Base-by-base conservation (phyloP, 1,284 basidiomycete genomes). In the Sanghuangporus baumii region DNA sequence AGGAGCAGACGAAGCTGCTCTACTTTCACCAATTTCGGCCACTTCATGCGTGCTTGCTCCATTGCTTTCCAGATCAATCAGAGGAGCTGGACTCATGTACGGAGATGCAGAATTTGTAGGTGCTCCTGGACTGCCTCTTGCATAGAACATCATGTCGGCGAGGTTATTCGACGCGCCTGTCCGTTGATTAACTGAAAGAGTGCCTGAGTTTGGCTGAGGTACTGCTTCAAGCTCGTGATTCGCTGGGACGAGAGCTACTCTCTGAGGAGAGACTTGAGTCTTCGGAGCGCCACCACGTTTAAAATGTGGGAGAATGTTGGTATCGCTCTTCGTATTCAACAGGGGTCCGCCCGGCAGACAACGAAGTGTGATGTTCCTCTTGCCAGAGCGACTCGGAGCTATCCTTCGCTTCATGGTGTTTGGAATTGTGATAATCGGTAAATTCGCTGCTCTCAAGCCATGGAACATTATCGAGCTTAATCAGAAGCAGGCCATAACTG, bases 251-350 rank as follows among this genome's bases (percentile, higher is more conserved):
- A 40, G 20, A 34, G 59, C 59, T 18, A 61, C 63, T 26, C 63
- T 59, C 14, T 59, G 63, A 37, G 60, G 59, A 2, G 59, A 58
- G n/a, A 61, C 18, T 9, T 48, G 54, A 14, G 55, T 31, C 8
- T 52, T 48, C 31, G 55, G 59, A 8, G 58, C 34, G 34, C 26
- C 50, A 38, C 57, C 46, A 46, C 40, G 60, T 11, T 41, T 57
- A 26, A 59, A 59, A 14, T 61, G 60, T 23, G 58, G 57, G 48
- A 75, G 67, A 40, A 94, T 86, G 71, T 91, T 31, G 90, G 90
- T 89, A 71, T 94, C 92, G 67, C 89, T 92, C 81, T 90, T 93
- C 34, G 89, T 93, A 70, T 94, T 91, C 34, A 81, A 71, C 14
- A 94, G 77, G 1, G 76, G 71, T 14, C 11, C 52, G 43, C 3